A percentile compares a stretch with the other conserved stretches of the same genome.
These are phyloP conservation scores for Talaromyces pinophilus DNA, from an alignment of 2,329 filamentous ascomycete genomes.

Conservation along the genomic window DNA sequence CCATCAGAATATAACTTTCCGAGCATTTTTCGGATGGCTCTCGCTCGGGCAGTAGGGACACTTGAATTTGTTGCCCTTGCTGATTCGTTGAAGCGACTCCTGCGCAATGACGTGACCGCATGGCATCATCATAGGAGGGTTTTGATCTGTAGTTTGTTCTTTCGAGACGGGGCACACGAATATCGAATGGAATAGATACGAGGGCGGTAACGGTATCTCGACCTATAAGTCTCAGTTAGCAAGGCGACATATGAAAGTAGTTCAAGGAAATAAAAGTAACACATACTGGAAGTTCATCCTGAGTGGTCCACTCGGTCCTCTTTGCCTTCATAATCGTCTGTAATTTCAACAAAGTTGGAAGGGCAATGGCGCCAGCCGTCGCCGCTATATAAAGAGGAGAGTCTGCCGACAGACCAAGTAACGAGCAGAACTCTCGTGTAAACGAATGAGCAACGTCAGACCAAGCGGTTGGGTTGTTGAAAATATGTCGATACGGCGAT, in stretches of 20 bases:
- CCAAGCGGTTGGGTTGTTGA: slow-evolving; percentile 75
- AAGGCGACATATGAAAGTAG: background rate
- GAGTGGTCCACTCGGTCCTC: slow-evolving; percentile 91
- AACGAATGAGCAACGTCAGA: slow-evolving; percentile 84
- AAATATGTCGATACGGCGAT: slow-evolving; percentile 78
- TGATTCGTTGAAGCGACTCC: slow-evolving; percentile 76
- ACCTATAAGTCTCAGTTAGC: slow-evolving; percentile 45
- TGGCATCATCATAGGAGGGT: slow-evolving; percentile 94
- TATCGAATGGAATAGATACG: slow-evolving; percentile 83
- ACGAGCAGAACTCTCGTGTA: slow-evolving; percentile 88
- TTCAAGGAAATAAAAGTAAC: slow-evolving; percentile 45
- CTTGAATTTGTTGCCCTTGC: slow-evolving; percentile 81
- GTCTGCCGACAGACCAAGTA: slow-evolving; percentile 85
- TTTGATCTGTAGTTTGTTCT: slow-evolving; percentile 88
- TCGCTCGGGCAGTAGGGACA: slow-evolving; percentile 94
- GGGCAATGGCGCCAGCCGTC: slow-evolving; percentile 86
- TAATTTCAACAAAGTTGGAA: slow-evolving; percentile 86
- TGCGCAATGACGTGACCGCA: slow-evolving; percentile 92
- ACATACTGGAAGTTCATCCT: slow-evolving; percentile 83
- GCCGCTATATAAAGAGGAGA: slow-evolving; percentile 91
- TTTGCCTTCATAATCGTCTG: slow-evolving; percentile 84
- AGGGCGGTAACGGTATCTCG: slow-evolving; percentile 65
- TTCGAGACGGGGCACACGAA: slow-evolving; percentile 98
- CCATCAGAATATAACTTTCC: slow-evolving; percentile 65
- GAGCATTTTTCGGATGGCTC: slow-evolving; percentile 73